phyloP scores from a whole-genome alignment of 2,329 filamentous ascomycete genomes.

The Botryotinia narcissicola region DNA sequence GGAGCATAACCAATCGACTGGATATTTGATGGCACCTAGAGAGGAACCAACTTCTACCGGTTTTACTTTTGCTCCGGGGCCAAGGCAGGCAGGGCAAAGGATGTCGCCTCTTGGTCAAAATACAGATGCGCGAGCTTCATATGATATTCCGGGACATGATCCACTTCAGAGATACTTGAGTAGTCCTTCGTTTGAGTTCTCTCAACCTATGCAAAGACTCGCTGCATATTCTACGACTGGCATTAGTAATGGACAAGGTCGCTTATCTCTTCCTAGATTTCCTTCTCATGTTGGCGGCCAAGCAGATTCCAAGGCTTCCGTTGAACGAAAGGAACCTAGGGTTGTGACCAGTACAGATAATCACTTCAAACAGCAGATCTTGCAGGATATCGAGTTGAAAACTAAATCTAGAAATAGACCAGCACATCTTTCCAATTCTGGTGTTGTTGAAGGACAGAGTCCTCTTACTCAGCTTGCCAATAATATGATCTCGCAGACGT shows the following conservation, averaged over 20 bases:
- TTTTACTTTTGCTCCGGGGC: not conserved
- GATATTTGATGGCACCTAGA: slow-evolving; percentile 5
- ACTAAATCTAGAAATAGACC: not conserved
- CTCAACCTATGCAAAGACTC: slow-evolving; percentile 1
- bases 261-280: slow-evolving; percentile 10
- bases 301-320: not conserved
- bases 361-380: slow-evolving; percentile 30
- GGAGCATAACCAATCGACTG: not conserved
- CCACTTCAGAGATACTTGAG: slow-evolving; percentile 2
- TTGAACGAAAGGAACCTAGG: slow-evolving; percentile 19
- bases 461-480: slow-evolving; percentile 28
- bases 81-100: not conserved
- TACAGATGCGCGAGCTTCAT: not conserved
- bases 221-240: not conserved
- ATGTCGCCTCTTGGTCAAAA: not conserved
- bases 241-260: not conserved
- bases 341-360: slow-evolving; percentile 31
- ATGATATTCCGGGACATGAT: not conserved
- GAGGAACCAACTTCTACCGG: not conserved
- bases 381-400: slow-evolving; percentile 27
- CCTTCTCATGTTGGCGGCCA: not conserved
- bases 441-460: slow-evolving; percentile 16
- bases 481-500: slow-evolving; percentile 30
- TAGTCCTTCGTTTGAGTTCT: not conserved
- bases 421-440: not conserved